Evolutionary conservation across 2,329 filamentous ascomycete species (phyloP).

Genomic region (Westerdykella sp.): DNA sequence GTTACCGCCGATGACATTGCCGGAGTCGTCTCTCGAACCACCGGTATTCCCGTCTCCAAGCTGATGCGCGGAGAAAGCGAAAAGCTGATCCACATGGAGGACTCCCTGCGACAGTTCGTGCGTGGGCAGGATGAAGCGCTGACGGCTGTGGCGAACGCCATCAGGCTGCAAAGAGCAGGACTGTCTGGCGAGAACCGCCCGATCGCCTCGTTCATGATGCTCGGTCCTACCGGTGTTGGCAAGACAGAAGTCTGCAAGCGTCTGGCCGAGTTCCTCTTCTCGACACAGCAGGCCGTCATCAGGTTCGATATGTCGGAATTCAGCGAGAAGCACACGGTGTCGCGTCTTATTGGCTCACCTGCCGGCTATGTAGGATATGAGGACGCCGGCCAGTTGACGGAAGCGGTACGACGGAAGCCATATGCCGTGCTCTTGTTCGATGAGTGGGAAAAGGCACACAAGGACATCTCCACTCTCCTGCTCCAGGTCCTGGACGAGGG

Average conservation of each 20-base stretch:
- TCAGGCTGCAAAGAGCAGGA: constrained; percentile 87
- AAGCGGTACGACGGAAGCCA: constrained; percentile 89
- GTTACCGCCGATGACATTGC: constrained; percentile 96
- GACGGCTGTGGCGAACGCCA: constrained; percentile 82
- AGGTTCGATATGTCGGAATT: constrained; percentile 98
- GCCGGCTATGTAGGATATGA: constrained; percentile 97
- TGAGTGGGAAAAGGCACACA: constrained; percentile 96
- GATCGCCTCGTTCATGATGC: constrained; percentile 93
- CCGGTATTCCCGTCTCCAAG: constrained; percentile 88
- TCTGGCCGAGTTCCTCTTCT: constrained; percentile 87
- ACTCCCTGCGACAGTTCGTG: constrained; percentile 73
- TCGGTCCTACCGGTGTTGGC: constrained; percentile 91
- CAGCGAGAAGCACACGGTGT: constrained; percentile 94
- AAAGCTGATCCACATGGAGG: constrained; percentile 94
- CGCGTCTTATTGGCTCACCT: constrained; percentile 82
- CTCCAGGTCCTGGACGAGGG: constrained; percentile 95
- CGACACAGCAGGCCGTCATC: constrained; percentile 81
- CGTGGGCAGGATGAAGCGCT: constrained; percentile 93
- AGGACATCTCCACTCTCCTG: constrained; percentile 85
- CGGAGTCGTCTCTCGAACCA: constrained; percentile 80
- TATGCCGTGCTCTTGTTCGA: constrained; percentile 94
- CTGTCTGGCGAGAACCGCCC: constrained; percentile 87
- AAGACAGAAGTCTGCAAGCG: constrained; percentile 98
- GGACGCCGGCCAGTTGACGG: constrained; percentile 90
- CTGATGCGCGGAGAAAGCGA: constrained; percentile 90